Conservation (phyloP, 306 rosid species). For the Rosa chinensis region DNA sequence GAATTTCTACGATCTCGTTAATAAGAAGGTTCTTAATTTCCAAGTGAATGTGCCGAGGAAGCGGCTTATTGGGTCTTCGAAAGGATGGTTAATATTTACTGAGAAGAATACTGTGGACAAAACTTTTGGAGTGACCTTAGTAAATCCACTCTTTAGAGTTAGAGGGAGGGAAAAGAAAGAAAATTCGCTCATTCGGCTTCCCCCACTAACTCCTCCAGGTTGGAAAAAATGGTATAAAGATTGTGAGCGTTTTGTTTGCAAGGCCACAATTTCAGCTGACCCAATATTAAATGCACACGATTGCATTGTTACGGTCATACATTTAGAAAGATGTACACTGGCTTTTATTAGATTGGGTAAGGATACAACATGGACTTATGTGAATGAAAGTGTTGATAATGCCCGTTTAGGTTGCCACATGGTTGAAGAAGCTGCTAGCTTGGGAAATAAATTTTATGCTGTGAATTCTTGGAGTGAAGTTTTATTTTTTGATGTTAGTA, state of each 20-base stretch:
- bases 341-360: slow-evolving; percentile 1
- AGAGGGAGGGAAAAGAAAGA: neutral
- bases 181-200: neutral
- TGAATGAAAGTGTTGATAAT: neutral
- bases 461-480: neutral
- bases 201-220: neutral
- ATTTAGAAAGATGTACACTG: neutral
- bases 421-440: neutral
- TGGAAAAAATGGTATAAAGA: neutral
- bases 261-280: neutral
- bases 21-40: neutral
- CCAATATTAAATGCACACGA: neutral
- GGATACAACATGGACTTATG: neutral
- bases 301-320: neutral
- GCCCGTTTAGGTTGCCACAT: neutral
- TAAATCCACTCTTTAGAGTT: neutral
- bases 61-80: neutral
- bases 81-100: slow-evolving; percentile 2
- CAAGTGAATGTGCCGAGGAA: neutral
- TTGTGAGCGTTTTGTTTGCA: neutral
- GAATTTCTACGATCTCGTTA: neutral
- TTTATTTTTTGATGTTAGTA: neutral
- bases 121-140: neutral
- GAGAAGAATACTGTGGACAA: neutral
- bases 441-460: neutral